Percentiles rank a stretch among this genome's conserved stretches.
Conservation (phyloP, 2,329 filamentous ascomycete genomes). For the Alternaria sp. region DNA sequence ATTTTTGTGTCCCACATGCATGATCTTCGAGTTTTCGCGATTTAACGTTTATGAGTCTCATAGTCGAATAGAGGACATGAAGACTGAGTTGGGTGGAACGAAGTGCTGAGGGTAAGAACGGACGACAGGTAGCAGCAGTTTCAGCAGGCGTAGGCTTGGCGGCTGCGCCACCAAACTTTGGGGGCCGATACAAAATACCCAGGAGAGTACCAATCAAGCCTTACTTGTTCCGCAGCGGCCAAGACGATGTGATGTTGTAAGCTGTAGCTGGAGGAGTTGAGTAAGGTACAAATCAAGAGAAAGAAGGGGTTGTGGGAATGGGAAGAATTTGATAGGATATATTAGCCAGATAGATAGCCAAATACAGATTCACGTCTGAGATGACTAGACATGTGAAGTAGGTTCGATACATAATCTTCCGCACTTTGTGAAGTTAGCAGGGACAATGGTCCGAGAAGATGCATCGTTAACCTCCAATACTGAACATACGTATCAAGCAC, state of each 20-base stretch:
- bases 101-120: background rate
- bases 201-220: background rate
- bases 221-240: no score
- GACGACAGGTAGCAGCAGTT: background rate
- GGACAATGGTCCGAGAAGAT: no score
- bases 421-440: no score
- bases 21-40: background rate
- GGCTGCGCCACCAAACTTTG: background rate
- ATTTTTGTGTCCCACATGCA: background rate
- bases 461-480: background rate
- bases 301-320: background rate
- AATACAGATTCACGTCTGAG: background rate
- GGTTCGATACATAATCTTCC: background rate
- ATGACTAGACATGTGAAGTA: background rate
- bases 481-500: background rate
- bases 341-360: background rate
- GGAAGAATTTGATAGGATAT: background rate
- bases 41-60: background rate
- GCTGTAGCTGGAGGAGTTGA: background rate
- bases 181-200: background rate
- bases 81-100: background rate
- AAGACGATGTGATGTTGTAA: background rate
- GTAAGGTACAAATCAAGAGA: background rate
- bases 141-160: background rate
- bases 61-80: background rate